Evolutionary conservation across 352 stramenopile species (phyloP).

Genomic region (Phytophthora podocarpi): DNA sequence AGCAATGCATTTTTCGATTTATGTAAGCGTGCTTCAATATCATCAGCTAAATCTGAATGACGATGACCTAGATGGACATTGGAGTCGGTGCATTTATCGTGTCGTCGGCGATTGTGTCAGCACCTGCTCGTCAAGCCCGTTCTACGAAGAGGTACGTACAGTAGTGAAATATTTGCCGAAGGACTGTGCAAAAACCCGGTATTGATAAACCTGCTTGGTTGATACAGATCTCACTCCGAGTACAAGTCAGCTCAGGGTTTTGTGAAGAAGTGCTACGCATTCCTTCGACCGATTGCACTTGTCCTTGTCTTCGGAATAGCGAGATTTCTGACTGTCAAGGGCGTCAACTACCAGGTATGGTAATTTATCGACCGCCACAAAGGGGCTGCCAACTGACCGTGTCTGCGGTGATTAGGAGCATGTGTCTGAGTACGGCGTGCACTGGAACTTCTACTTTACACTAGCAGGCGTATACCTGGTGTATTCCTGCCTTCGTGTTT

Average conservation of each 20-base stretch:
- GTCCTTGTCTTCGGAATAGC: constrained; percentile 70
- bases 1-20: constrained; percentile 7
- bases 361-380: not conserved
- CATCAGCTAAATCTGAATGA: not conserved
- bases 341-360: constrained; percentile 84
- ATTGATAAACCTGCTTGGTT: not conserved
- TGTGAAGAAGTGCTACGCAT: constrained; percentile 46
- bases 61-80: constrained; percentile 93
- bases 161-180: not conserved
- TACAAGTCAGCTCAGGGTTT: constrained; percentile 11
- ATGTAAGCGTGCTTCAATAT: not conserved
- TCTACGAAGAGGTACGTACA: constrained; percentile 26
- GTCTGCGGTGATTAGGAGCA: constrained; percentile 79
- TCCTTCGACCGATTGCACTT: constrained; percentile 72
- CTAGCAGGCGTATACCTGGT: constrained; percentile 86
- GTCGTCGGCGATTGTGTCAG: constrained; percentile 81
- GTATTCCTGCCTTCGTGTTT: constrained; percentile 58
- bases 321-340: constrained; percentile 83
- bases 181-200: not conserved
- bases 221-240: constrained; percentile 15
- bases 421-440: constrained; percentile 98
- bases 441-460: constrained; percentile 99
- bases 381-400: constrained; percentile 1
- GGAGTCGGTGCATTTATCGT: constrained; percentile 95
- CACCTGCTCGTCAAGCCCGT: constrained; percentile 61